Conservation (phyloP, 371 early-diverging fungal genomes). For the Saksenaea vasiformis region DNA sequence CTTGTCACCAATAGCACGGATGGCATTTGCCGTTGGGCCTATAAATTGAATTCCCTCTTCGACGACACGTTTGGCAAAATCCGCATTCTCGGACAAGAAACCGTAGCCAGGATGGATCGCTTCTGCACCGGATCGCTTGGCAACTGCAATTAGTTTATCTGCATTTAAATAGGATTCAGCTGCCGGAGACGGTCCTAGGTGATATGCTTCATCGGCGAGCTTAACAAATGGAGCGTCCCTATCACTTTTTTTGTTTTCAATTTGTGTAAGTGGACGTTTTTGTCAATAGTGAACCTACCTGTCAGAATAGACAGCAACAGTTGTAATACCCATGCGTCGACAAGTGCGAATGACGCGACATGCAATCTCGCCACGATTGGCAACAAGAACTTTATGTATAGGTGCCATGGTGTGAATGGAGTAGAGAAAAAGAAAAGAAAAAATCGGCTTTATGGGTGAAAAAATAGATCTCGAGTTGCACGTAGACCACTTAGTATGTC, state of each 20-base stretch:
- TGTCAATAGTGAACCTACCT: constrained; percentile 40
- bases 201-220: constrained; percentile 81
- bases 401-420: constrained; percentile 16
- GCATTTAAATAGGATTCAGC: constrained; percentile 72
- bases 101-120: constrained; percentile 93
- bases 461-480: not conserved
- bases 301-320: constrained; percentile 93
- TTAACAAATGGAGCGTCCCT: constrained; percentile 78
- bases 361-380: constrained; percentile 97
- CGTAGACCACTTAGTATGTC: not conserved
- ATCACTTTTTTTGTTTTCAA: constrained; percentile 59
- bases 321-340: constrained; percentile 80
- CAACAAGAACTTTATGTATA: constrained; percentile 93
- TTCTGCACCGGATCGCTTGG: constrained; percentile 67
- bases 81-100: constrained; percentile 81
- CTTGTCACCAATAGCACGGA: constrained; percentile 95
- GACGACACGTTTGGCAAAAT: constrained; percentile 73
- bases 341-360: constrained; percentile 90
- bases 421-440: constrained; percentile 3
- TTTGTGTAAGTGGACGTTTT: not conserved
- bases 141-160: constrained; percentile 63
- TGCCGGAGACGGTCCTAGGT: constrained; percentile 73
- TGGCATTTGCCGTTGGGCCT: constrained; percentile 77
- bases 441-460: not conserved
- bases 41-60: constrained; percentile 75